phyloP scores from a whole-genome alignment of 768 basidiomycete genomes.

The Leccinum aurantiacum region DNA sequence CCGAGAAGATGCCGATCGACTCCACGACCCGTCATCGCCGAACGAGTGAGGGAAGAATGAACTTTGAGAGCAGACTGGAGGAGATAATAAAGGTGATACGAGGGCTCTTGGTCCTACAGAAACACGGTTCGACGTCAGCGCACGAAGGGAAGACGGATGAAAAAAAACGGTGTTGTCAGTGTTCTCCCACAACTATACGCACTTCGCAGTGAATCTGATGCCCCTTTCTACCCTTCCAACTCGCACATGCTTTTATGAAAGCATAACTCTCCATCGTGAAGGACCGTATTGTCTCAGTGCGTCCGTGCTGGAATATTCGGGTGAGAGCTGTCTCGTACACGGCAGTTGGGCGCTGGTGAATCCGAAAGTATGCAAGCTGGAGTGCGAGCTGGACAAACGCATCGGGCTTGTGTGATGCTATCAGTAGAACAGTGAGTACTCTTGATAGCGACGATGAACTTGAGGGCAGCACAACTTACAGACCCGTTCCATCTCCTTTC shows the following conservation, averaged over 20 bases:
- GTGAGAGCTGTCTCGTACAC: conserved; percentile 94
- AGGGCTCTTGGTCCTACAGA: conserved; percentile 5
- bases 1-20: conserved; percentile 93
- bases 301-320: conserved; percentile 79
- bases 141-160: neutral
- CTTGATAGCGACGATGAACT: neutral
- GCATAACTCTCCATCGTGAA: conserved; percentile 69
- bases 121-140: neutral
- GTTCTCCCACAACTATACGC: conserved; percentile 1
- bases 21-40: conserved; percentile 78
- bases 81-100: conserved; percentile 41
- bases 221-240: conserved; percentile 16
- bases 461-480: conserved; percentile 47
- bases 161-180: conserved; percentile 4
- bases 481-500: conserved; percentile 78
- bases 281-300: conserved; percentile 87
- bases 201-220: conserved; percentile 10
- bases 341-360: conserved; percentile 74
- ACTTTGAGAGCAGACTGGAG: conserved; percentile 68
- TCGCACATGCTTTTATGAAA: conserved; percentile 39
- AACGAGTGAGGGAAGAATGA: conserved; percentile 71
- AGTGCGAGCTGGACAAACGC: conserved; percentile 89
- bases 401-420: conserved; percentile 66
- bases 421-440: neutral
- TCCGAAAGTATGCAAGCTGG: conserved; percentile 88